Base-by-base conservation (phyloP, 192 early-diverging fungal species). In the Dissophora ornata region DNA sequence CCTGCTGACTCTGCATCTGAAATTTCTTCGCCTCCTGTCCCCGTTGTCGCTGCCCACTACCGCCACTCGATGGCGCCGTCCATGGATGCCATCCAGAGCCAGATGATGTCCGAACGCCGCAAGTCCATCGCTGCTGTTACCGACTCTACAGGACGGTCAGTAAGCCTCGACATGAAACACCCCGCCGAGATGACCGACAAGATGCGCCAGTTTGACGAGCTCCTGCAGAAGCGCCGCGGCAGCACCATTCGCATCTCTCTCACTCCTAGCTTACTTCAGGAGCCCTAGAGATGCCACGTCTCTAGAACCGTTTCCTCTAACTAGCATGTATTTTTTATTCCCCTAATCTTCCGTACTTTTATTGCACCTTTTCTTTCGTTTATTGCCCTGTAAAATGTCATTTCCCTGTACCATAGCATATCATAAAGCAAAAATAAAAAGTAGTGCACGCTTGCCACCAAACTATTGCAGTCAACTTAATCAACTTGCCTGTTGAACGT, bases 181-280 rank as follows among this genome's bases (percentile, higher is more conserved):
- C 50, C 73, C 12, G 60, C 48, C 25, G 73, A 67, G 41, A 77
- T 77, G 73, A 77, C 49, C 11, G 73, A 77, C 34, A 82, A 82
- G 55, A 82, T 82, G 81, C 65, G 66, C 40, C 75, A 78, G 16
- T 82, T 82, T 54, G 75, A 79, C 28, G 81, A 82, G 53, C 61
- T 82, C 15, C 62, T 82, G 24, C 75, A 74, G 26, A 67, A 61
- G 59, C 65, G 81, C 24, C 69, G 81, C 3, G 70, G 81, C 6
- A 69, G 65, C 48, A 82, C 81, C 2, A 56, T 82, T 21, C 61
- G 69, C 4, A 67, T 79, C 41, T 77, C 69, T 4, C 62, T 82
- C 32, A 67, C 73, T 1, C 74, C 80, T 25, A 62, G 51, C 30
- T 58, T 77, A 4, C 64, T 77, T 11, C 73, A 77, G 32, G 73